These are phyloP conservation scores for Aschersonia sp. DNA, from an alignment of 2,329 filamentous ascomycete species.

Conservation along the genomic window DNA sequence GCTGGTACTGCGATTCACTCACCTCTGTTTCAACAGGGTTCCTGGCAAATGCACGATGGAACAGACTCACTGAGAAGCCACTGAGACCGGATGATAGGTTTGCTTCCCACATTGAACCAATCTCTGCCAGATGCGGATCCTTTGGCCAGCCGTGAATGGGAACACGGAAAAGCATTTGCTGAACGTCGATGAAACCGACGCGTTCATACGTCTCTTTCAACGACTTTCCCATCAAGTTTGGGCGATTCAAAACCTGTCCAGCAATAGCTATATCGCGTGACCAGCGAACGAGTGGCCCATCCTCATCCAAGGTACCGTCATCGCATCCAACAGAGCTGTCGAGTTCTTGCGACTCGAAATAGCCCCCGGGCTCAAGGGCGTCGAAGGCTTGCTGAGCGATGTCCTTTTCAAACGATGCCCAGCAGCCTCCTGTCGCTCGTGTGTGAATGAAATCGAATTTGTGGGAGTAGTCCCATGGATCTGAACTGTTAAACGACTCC, in stretches of 20 bases:
- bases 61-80: conserved; percentile 26
- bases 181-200: conserved; percentile 40
- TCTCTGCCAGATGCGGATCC: conserved; percentile 24
- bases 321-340: conserved; percentile 24
- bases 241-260: conserved; percentile 20
- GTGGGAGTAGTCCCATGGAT: conserved; percentile 37
- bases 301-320: conserved; percentile 25
- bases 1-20: conserved; percentile 5
- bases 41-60: conserved; percentile 24
- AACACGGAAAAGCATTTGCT: conserved; percentile 36
- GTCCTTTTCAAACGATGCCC: conserved; percentile 30
- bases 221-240: conserved; percentile 18
- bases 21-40: conserved; percentile 35
- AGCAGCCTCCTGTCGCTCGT: conserved; percentile 33
- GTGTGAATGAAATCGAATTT: conserved; percentile 41
- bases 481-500: conserved; percentile 16
- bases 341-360: conserved; percentile 38
- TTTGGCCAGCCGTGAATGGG: conserved; percentile 41
- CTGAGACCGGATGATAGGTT: conserved; percentile 28
- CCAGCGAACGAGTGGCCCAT: conserved; percentile 25
- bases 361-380: conserved; percentile 36
- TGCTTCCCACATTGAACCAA: conserved; percentile 30
- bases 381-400: conserved; percentile 37
- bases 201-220: conserved; percentile 24
- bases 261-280: conserved; percentile 24